Base-by-base conservation (phyloP, 2,329 filamentous ascomycete species). In the Arthroderma sp. region DNA sequence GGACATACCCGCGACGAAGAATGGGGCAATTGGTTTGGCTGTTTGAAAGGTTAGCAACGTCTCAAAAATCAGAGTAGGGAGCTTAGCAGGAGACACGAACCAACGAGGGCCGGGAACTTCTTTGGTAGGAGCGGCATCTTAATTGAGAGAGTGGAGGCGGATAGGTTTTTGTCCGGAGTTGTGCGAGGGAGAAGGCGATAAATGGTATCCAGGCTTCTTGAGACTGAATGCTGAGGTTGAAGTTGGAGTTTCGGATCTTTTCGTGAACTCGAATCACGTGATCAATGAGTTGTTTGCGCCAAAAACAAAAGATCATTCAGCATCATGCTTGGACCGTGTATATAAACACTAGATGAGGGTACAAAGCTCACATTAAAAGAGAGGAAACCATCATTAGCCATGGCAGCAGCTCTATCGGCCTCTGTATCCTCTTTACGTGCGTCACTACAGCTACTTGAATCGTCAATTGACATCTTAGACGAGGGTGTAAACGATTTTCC, bases 11-110 rank as follows among this genome's bases (percentile, higher is more conserved):
- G 91, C 91, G 75, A 81, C 80, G 81, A 91, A 93, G 83, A 97
- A 97, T 67, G 91, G 91, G 74, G 83, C 84, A 85, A 94, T 85
- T 68, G 91, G 90, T 81, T 83, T 82, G 78, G 88, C 91, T 97
- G 71, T 19, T 28, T 43, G 54, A 35, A 21, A 11, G 8, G 21
- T 73, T 70, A 56, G 58, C 59, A 58, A 58, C 68, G 73, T 61
- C 70, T 66, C 66, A 64, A 60, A 60, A 59, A 62, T 67, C 59
- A 58, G 57, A 9, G 23, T 35, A 44, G 55, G 54, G 54, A 55
- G 19, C 25, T 21, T 43, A 67, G n/a, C 59, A 58, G 59, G 66
- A 59, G 59, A 15, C 41, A 84, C 87, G 70, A 82, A 91, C 87
- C 78, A 74, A 91, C 76, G 67, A 86, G 86, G 71, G 82, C 80